phyloP scores from a whole-genome alignment of 257 asterid species.

The Solanum sitiens region DNA sequence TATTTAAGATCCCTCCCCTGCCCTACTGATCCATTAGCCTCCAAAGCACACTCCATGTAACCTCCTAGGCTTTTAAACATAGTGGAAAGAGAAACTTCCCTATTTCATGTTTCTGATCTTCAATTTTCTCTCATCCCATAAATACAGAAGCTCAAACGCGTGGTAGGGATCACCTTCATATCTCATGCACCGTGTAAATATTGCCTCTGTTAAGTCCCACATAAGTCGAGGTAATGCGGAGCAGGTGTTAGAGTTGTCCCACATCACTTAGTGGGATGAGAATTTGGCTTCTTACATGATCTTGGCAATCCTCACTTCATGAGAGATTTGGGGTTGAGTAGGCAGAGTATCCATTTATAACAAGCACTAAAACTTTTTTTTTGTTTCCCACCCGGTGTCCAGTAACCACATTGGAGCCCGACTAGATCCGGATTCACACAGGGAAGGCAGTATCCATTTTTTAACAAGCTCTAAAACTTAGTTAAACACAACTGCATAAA shows the following conservation, averaged over 20 bases:
- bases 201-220: not conserved
- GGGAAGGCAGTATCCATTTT: not conserved
- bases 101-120: not conserved
- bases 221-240: not conserved
- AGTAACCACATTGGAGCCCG: not conserved
- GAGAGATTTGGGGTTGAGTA: not conserved
- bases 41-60: not conserved
- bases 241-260: not conserved
- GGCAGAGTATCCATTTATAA: not conserved
- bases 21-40: not conserved
- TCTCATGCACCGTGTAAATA: not conserved
- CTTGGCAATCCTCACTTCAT: not conserved
- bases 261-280: not conserved
- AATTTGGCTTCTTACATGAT: not conserved
- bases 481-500: not conserved
- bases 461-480: not conserved
- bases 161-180: not conserved
- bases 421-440: too few relatives aligned
- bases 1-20: not conserved
- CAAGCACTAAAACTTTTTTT: not conserved
- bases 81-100: not conserved
- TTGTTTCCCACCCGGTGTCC: not conserved
- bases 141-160: not conserved
- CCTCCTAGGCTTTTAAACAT: not conserved
- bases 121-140: not conserved